Evolutionary conservation across 2,329 filamentous ascomycete genomes (phyloP).

Genomic region (Venturia carpophila): DNA sequence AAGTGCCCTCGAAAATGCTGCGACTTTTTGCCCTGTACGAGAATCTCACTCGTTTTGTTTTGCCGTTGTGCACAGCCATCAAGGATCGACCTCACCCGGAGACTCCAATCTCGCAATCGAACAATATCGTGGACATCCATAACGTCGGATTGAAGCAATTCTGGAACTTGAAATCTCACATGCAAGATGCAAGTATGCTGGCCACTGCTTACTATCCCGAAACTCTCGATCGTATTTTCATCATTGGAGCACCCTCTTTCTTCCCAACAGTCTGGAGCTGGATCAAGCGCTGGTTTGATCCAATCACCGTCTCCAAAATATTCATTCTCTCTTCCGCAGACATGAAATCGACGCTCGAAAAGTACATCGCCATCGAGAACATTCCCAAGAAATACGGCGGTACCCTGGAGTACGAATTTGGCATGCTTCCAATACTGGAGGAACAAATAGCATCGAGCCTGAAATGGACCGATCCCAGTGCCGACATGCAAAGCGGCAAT

Average conservation of each 20-base stretch:
- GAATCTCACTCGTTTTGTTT: conserved; percentile 77
- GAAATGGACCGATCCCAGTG: conserved; percentile 31
- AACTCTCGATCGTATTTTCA: conserved; percentile 77
- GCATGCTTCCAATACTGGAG: conserved; percentile 67
- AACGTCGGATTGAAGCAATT: conserved; percentile 86
- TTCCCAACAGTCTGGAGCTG: conserved; percentile 92
- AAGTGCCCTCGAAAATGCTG: conserved; percentile 66
- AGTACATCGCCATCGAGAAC: conserved; percentile 73
- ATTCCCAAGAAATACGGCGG: conserved; percentile 90
- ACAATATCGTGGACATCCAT: conserved; percentile 90
- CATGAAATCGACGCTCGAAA: conserved; percentile 65
- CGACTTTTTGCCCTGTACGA: conserved; percentile 91
- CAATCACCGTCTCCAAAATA: conserved; percentile 84
- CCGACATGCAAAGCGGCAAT: conserved; percentile 27
- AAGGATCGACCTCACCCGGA: conserved; percentile 61
- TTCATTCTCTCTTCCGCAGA: conserved; percentile 73
- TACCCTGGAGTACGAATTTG: conserved; percentile 73
- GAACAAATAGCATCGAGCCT: conserved; percentile 36
- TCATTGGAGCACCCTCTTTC: conserved; percentile 84
- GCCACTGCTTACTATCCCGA: conserved; percentile 94
- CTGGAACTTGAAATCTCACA: conserved; percentile 87
- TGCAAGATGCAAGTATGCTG: conserved; percentile 83
- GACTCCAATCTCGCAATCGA: conserved; percentile 86
- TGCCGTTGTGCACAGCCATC: conserved; percentile 75
- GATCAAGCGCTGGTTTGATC: conserved; percentile 89